Evolutionary conservation across 1,284 basidiomycete species (phyloP), one percentile per base, ranked within the genome.

Genomic region (Leccinum griseonigrum): DNA sequence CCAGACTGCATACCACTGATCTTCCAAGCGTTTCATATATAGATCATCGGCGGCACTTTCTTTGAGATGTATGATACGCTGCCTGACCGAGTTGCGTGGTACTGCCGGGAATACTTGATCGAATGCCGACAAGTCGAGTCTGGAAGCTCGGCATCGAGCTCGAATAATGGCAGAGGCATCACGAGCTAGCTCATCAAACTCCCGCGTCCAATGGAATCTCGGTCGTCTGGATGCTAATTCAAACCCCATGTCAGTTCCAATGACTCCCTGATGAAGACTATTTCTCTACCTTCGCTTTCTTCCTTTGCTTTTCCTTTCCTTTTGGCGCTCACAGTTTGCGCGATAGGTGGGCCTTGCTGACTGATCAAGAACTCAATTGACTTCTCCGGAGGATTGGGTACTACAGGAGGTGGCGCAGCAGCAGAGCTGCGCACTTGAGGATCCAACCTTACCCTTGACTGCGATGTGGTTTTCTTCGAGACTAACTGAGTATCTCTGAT

Each of bases 181-280:
- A 58, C 91, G 84, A 46, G 90, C 85, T 32, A 95, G 82, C 64
- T 97, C 95, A 65, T 97, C 94, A 64, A 88, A 94, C 56, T 95
- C 91, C 55, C 83, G 76, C 59, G 84, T 92, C 94, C 94, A 97
- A 56, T 86, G 84, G 71, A 92, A 93, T 58, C 92, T 84, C 64
- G 84, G 81, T 43, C 90, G 79, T 38, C 85, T 75, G 51, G 67
- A 76, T 54, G 65, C 65, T 63, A 64, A 67, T 65, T 74, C 31
- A 4, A 28, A 53, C 22, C 52, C 38, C 34, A 16, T 16, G 18
- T 76, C 61, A 66, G 59, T 52, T 48, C 18, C 22, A 18, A 26
- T 18, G 36, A 29, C 4, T 54, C 48, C 34, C 22, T 28, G 34
- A 53, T 14, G 32, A 40, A 31, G 51, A 6, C 11, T 13, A 56